phyloP scores from a whole-genome alignment of 1,284 basidiomycete genomes.

The Ganoderma boninense region DNA sequence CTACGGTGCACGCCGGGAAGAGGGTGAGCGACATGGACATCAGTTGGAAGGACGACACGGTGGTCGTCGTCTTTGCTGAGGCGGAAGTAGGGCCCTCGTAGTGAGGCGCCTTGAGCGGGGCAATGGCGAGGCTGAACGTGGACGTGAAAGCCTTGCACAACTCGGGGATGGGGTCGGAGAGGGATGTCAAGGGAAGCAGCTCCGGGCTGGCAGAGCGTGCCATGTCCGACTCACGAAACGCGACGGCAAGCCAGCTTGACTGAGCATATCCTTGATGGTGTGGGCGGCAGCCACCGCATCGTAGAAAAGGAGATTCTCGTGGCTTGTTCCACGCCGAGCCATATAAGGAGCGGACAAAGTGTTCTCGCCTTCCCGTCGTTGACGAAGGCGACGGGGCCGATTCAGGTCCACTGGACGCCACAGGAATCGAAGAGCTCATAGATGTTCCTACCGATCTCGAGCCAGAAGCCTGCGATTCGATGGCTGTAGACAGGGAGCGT shows the following conservation, averaged over 20 bases:
- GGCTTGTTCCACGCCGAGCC: background rate
- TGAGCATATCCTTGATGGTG: background rate
- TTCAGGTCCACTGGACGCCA: background rate
- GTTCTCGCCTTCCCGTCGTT: background rate
- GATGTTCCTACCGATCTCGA: background rate
- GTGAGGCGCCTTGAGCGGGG: background rate
- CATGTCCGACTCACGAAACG: background rate
- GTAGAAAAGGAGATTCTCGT: background rate
- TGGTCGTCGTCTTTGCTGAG: background rate
- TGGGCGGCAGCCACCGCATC: background rate
- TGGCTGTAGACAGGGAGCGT: no score
- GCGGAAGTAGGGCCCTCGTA: background rate
- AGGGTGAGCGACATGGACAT: background rate
- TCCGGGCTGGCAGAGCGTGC: background rate
- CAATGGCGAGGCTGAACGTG: background rate
- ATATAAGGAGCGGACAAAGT: background rate
- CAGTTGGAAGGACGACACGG: background rate
- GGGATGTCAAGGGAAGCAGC: background rate
- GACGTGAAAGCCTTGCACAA: background rate
- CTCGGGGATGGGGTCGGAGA: background rate
- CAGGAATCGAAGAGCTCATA: background rate
- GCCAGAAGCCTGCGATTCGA: background rate
- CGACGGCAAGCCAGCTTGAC: background rate
- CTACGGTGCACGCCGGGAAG: background rate
- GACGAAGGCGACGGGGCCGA: background rate